Evolutionary conservation across 495 filamentous ascomycete species (phyloP).

Genomic region (Geoglossum glabrum): DNA sequence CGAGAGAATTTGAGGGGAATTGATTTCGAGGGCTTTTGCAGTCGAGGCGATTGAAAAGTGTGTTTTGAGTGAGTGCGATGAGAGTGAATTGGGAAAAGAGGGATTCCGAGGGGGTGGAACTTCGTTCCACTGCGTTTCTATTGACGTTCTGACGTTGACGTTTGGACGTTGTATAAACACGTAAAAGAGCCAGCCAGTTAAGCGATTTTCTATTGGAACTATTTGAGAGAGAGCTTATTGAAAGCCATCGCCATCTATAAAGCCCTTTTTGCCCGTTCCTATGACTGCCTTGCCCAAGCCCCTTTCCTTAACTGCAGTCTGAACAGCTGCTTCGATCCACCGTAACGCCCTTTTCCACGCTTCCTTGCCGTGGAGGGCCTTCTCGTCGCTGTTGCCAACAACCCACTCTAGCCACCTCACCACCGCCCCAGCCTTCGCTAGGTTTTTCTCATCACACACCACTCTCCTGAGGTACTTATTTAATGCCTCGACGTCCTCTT

Average conservation of each 20-base stretch:
- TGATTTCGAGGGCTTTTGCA: too few species aligned
- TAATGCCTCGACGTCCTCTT: constrained; percentile 53
- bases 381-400: constrained; percentile 29
- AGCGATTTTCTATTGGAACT: not conserved
- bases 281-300: constrained; percentile 41
- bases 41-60: too few species aligned
- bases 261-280: not conserved
- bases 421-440: constrained; percentile 50
- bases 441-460: constrained; percentile 48
- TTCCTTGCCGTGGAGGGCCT: constrained; percentile 17
- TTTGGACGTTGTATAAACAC: not conserved
- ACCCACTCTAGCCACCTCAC: constrained; percentile 56
- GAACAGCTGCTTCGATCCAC: constrained; percentile 34
- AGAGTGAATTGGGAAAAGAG: too few species aligned
- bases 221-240: too few species aligned
- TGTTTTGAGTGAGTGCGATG: too few species aligned
- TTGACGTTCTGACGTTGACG: not conserved
- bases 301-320: constrained; percentile 37
- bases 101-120: too few species aligned
- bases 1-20: too few species aligned
- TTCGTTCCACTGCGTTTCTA: too few species aligned
- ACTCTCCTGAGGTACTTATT: constrained; percentile 47
- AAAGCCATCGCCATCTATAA: too few species aligned
- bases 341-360: constrained; percentile 33
- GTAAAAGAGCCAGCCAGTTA: too few species aligned